Evolutionary conservation across 2,329 filamentous ascomycete species (phyloP).

Genomic region (Sordariomycetes sp.): DNA sequence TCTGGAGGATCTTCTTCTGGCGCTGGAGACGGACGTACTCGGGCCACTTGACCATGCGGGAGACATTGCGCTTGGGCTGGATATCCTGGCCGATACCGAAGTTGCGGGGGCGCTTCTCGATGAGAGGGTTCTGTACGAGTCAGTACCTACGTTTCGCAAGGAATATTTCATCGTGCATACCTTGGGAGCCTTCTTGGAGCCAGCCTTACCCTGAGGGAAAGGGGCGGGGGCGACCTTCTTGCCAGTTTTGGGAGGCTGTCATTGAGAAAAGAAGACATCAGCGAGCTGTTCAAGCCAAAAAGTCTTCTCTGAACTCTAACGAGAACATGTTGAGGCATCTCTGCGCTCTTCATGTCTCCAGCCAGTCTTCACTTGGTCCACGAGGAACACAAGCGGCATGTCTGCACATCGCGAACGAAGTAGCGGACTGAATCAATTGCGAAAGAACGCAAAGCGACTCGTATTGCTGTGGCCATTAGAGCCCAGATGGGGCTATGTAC

Average conservation of each 20-base stretch:
- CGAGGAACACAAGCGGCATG: conserved; percentile 18
- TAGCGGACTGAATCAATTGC: conserved; percentile 20
- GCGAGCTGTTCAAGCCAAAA: conserved; percentile 67
- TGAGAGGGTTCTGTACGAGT: conserved; percentile 76
- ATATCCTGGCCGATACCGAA: conserved; percentile 98
- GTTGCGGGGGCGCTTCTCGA: conserved; percentile 97
- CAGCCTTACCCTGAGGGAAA: conserved; percentile 89
- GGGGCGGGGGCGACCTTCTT: conserved; percentile 98
- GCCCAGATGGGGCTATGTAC: conserved; percentile 20
- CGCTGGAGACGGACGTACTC: conserved; percentile 98
- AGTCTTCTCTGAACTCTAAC: conserved; percentile 90
- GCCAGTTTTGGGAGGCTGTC: conserved; percentile 97
- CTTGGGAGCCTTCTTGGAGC: conserved; percentile 91
- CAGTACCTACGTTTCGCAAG: neutral
- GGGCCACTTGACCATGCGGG: conserved; percentile 99
- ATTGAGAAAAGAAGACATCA: conserved; percentile 99
- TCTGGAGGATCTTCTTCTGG: conserved; percentile 88
- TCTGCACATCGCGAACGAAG: conserved; percentile 20
- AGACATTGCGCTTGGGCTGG: conserved; percentile 91
- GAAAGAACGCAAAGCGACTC: conserved; percentile 21
- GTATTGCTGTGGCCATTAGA: conserved; percentile 27
- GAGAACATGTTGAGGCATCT: conserved; percentile 55
- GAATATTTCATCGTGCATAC: conserved; percentile 38
- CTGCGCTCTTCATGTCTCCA: conserved; percentile 48
- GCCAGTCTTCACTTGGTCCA: conserved; percentile 49